These are phyloP conservation scores for Cryptosporidium parvum DNA, from an alignment of 169 alveolate genomes.

Conservation along the genomic window DNA sequence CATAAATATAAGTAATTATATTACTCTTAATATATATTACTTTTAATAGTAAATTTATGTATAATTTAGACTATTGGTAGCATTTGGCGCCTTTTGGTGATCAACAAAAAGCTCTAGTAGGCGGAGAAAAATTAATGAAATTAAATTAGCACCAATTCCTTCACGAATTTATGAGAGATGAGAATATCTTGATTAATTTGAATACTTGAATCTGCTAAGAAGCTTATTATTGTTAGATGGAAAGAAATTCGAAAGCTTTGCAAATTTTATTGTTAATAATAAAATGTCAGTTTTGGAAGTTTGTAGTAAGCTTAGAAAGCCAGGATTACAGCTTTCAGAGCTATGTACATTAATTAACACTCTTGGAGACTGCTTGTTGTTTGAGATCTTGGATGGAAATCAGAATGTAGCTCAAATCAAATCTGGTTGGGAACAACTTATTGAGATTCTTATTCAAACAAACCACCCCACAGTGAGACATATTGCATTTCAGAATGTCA, in stretches of 20 bases:
- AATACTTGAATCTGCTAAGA: background rate
- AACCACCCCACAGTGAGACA: constrained; percentile 70
- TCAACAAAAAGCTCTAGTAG: background rate
- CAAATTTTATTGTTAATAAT: background rate
- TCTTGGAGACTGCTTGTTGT: constrained; percentile 25
- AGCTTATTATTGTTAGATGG: background rate
- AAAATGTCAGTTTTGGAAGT: constrained; percentile 29
- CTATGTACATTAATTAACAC: constrained; percentile 44
- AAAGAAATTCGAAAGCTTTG: background rate
- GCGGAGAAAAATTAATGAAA: background rate
- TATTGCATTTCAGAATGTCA: constrained; percentile 51
- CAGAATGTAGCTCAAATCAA: background rate
- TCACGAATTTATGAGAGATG: background rate
- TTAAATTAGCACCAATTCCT: background rate
- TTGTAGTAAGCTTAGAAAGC: constrained; percentile 29
- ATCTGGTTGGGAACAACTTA: constrained; percentile 49
- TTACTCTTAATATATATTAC: too few relatives aligned
- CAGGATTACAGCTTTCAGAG: constrained; percentile 57
- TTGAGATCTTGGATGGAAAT: background rate
- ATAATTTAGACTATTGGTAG: background rate
- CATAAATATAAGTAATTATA: too few relatives aligned
- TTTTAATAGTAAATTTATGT: too few relatives aligned
- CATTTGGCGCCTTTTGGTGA: background rate
- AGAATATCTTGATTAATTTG: background rate
- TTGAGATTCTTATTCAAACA: constrained; percentile 57